Conservation (phyloP, 345 rosid genomes). For the Dipteronia sinensis region DNA sequence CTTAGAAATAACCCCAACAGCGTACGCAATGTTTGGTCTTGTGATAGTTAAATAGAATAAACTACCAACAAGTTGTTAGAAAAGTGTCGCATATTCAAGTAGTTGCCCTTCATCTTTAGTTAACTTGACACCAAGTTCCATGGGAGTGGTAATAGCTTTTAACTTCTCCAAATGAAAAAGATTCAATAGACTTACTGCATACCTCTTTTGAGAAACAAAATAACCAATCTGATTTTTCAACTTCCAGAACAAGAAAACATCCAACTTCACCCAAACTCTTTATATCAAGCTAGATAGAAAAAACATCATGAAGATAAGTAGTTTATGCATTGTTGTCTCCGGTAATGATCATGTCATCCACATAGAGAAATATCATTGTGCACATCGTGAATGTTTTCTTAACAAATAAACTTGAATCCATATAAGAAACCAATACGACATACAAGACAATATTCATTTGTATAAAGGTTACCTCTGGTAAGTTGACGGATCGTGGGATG, state of each 20-base stretch:
- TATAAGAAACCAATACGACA: not conserved
- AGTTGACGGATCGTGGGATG: no score
- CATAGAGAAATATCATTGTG: not conserved
- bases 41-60: conserved; percentile 23
- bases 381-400: not conserved
- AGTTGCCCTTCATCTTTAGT: not conserved
- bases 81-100: not conserved
- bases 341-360: not conserved
- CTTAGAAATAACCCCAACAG: not conserved
- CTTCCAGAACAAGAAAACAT: conserved; percentile 17
- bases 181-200: conserved; percentile 14
- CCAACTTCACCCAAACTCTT: conserved; percentile 15
- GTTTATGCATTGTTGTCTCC: not conserved
- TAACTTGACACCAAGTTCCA: conserved; percentile 11
- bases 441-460: no score
- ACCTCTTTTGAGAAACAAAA: conserved; percentile 19
- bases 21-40: conserved; percentile 9
- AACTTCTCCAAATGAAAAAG: not conserved
- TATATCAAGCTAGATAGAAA: conserved; percentile 11
- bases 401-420: not conserved
- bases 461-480: no score
- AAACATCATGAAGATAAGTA: not conserved
- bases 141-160: conserved; percentile 10
- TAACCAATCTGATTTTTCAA: not conserved
- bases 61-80: conserved; percentile 5